These are phyloP conservation scores for Flaveria brownii DNA, from an alignment of 129 eudicot genomes.

Conservation along the genomic window DNA sequence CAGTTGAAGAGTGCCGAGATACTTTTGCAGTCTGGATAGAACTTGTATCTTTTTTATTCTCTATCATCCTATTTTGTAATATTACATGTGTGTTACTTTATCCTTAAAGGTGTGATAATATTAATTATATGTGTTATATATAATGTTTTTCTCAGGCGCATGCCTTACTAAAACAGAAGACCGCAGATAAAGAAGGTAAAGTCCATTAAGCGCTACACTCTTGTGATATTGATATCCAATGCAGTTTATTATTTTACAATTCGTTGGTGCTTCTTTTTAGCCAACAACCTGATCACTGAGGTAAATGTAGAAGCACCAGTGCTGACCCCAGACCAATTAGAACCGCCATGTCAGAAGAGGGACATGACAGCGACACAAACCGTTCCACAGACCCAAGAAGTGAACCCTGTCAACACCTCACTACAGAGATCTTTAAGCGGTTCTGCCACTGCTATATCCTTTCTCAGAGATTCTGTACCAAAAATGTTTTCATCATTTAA, in stretches of 20 bases:
- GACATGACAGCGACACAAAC: conserved; percentile 34
- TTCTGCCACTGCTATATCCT: conserved; percentile 42
- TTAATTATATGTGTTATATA: neutral
- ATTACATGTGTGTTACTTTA: neutral
- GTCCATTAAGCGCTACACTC: neutral
- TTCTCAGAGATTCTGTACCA: conserved; percentile 39
- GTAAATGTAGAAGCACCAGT: conserved; percentile 35
- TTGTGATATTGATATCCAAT: conserved; percentile 14
- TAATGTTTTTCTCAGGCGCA: conserved; percentile 64
- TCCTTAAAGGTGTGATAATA: conserved; percentile 13
- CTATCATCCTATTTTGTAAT: conserved; percentile 7
- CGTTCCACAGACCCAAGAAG: conserved; percentile 32
- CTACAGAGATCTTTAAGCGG: conserved; percentile 33
- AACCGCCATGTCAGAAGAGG: conserved; percentile 24
- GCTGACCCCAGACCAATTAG: conserved; percentile 30
- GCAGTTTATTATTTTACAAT: neutral
- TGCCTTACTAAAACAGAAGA: conserved; percentile 61
- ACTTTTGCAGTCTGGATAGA: conserved; percentile 71
- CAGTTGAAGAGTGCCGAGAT: conserved; percentile 86
- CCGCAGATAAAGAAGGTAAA: conserved; percentile 61
- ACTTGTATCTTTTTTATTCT: conserved; percentile 48
- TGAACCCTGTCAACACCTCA: conserved; percentile 28
- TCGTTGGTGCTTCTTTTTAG: conserved; percentile 11
- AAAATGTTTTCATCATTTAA: conserved; percentile 50
- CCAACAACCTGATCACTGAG: conserved; percentile 39